Evolutionary conservation across 2,329 filamentous ascomycete genomes (phyloP).

Genomic region (Sporothrix humicola): DNA sequence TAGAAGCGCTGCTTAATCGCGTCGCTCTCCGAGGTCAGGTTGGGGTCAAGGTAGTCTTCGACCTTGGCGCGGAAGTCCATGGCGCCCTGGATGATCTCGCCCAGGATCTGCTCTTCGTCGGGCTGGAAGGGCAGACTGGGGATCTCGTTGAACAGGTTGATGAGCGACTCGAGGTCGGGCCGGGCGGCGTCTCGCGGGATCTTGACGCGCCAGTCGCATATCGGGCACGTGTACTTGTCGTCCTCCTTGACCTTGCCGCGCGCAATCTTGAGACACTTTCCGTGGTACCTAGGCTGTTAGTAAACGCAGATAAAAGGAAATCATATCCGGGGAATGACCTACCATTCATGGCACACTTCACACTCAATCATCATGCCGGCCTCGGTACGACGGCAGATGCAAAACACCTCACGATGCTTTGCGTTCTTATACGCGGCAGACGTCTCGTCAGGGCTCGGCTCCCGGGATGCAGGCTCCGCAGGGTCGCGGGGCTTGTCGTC

Average conservation of each 20-base stretch:
- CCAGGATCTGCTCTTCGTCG: slow-evolving; percentile 86
- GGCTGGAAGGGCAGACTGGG: slow-evolving; percentile 85
- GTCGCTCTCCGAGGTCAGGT: slow-evolving; percentile 75
- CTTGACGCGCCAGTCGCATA: slow-evolving; percentile 96
- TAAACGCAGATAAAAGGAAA: slow-evolving; percentile 44
- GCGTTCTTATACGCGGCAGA: slow-evolving; percentile 64
- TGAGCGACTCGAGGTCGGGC: slow-evolving; percentile 90
- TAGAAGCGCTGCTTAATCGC: slow-evolving; percentile 94
- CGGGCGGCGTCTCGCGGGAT: slow-evolving; percentile 95
- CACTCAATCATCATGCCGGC: slow-evolving; percentile 99
- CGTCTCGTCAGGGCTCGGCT: slow-evolving; percentile 65
- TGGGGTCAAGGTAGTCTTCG: slow-evolving; percentile 76
- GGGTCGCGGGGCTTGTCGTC: slow-evolving; percentile 85
- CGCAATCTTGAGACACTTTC: slow-evolving; percentile 97
- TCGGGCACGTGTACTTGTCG: slow-evolving; percentile 97
- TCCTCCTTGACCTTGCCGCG: slow-evolving; percentile 98
- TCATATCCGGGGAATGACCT: neutral
- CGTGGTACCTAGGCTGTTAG: slow-evolving; percentile 70
- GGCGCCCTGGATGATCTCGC: slow-evolving; percentile 85
- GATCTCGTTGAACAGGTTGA: slow-evolving; percentile 84
- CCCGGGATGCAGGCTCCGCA: slow-evolving; percentile 88
- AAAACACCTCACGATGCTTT: slow-evolving; percentile 82
- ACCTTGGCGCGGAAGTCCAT: slow-evolving; percentile 84
- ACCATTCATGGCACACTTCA: slow-evolving; percentile 95
- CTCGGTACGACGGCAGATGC: slow-evolving; percentile 90